A percentile compares a stretch with the other conserved stretches of the same genome.
Conservation (phyloP, 768 basidiomycete species). For the Albatrellus ellisii region DNA sequence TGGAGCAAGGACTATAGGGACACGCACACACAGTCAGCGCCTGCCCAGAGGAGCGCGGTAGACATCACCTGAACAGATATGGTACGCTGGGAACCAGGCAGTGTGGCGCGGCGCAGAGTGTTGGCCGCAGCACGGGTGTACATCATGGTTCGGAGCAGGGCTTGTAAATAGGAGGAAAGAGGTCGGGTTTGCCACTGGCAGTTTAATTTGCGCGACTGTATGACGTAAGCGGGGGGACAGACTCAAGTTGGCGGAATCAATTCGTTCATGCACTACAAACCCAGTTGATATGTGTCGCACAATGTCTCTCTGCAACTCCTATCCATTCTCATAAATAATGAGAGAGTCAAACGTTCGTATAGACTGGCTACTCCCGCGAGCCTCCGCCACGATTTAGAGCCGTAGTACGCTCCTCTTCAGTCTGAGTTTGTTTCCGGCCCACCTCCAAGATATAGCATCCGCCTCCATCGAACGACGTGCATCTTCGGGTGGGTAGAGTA, state of each 20-base stretch:
- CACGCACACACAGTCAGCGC: slow-evolving; percentile 14
- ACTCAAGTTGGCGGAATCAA: background rate
- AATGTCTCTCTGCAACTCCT: background rate
- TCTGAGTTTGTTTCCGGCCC: too few species aligned
- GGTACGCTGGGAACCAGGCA: slow-evolving; percentile 13
- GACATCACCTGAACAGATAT: slow-evolving; percentile 22
- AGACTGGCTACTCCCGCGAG: too few species aligned
- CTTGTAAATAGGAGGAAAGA: background rate
- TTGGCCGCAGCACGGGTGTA: slow-evolving; percentile 14
- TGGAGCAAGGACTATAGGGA: slow-evolving; percentile 66
- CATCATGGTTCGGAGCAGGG: slow-evolving; percentile 10
- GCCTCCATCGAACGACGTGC: too few species aligned
- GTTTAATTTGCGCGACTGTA: background rate
- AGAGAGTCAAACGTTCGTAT: too few species aligned
- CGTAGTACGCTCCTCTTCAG: too few species aligned
- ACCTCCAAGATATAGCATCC: too few species aligned
- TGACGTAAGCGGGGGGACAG: slow-evolving; percentile 1
- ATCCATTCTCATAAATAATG: background rate
- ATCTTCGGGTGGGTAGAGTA: too few species aligned
- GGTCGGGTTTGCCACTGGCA: background rate
- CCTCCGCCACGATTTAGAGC: too few species aligned
- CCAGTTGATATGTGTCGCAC: background rate
- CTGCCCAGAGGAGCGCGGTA: slow-evolving; percentile 10
- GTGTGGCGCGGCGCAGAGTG: slow-evolving; percentile 8
- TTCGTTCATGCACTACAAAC: background rate